phyloP scores from a whole-genome alignment of 78 protist species.

The Dictyostelium citrinum region DNA sequence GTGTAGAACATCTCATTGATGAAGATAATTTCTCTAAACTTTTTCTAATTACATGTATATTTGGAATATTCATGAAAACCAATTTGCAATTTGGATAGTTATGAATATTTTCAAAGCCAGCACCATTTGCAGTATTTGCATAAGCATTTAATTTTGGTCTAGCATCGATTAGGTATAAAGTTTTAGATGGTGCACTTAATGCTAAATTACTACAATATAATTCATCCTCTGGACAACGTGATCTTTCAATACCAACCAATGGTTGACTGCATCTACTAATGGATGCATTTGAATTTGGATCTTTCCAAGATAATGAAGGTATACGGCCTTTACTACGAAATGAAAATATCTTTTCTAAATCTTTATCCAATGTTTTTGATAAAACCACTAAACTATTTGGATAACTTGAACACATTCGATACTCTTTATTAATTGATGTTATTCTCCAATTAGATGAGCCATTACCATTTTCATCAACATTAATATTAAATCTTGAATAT shows the following conservation, averaged over 20 bases:
- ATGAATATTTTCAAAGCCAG: slow-evolving; percentile 82
- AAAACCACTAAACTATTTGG: slow-evolving; percentile 4
- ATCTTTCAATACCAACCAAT: slow-evolving; percentile 60
- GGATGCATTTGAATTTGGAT: slow-evolving; percentile 18
- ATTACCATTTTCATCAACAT: not conserved
- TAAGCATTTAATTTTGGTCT: slow-evolving; percentile 87
- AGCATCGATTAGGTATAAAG: slow-evolving; percentile 82
- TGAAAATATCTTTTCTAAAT: slow-evolving; percentile 40
- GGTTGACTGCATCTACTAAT: slow-evolving; percentile 83
- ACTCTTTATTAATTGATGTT: slow-evolving; percentile 31
- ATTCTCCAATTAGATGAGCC: not conserved
- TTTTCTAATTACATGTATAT: slow-evolving; percentile 93
- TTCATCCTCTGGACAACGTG: slow-evolving; percentile 52
- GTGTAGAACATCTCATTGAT: not conserved
- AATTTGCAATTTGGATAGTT: slow-evolving; percentile 15
- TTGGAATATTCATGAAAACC: slow-evolving; percentile 75
- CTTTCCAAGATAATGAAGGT: slow-evolving; percentile 84
- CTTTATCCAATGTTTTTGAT: not conserved
- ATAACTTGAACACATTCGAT: slow-evolving; percentile 25
- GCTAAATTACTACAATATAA: not conserved
- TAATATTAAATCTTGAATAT: slow-evolving; percentile 21
- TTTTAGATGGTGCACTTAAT: not conserved
- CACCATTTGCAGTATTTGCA: slow-evolving; percentile 65
- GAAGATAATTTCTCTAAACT: slow-evolving; percentile 6
- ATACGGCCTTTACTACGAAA: slow-evolving; percentile 84